phyloP scores from a whole-genome alignment of 2,329 filamentous ascomycete species.

The Colletotrichum spinosum region DNA sequence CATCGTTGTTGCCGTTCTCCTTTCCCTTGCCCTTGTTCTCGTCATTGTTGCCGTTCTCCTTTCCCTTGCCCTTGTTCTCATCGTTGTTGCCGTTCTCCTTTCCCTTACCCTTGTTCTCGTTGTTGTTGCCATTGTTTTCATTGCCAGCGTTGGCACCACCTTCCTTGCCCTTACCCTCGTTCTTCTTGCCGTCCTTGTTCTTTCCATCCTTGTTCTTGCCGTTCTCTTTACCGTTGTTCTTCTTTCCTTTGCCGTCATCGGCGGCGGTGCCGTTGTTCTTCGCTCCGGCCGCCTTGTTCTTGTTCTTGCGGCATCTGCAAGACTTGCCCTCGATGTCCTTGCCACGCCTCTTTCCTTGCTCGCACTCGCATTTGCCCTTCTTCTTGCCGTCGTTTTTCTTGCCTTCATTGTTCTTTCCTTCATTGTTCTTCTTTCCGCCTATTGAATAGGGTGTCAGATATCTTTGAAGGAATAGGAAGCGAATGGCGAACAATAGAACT shows the following conservation, averaged over 20 bases:
- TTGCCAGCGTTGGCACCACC: not conserved
- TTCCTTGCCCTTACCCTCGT: conserved; percentile 3
- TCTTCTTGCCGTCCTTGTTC: not conserved
- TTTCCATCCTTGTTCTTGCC: not conserved
- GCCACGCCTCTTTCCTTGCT: conserved; percentile 17
- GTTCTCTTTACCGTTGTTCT: conserved; percentile 3
- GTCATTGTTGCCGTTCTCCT: not conserved
- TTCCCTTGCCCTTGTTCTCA: conserved; percentile 4
- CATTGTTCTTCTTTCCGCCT: not conserved
- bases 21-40: not conserved
- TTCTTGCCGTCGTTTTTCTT: conserved; percentile 7
- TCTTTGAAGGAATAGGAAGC: accelerated
- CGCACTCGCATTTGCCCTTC: conserved; percentile 18
- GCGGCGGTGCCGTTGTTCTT: conserved; percentile 8
- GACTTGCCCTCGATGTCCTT: conserved; percentile 24
- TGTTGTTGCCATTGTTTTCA: conserved; percentile 4
- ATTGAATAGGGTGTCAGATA: not conserved
- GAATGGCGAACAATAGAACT: not conserved
- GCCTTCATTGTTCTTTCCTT: conserved; percentile 20
- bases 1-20: not conserved
- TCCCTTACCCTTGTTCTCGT: not conserved
- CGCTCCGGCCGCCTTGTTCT: not conserved
- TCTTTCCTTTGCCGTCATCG: conserved; percentile 13
- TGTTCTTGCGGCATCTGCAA: conserved; percentile 25
- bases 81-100: not conserved